A percentile compares a stretch with the other conserved stretches of the same genome.
Evolutionary conservation across 208 protist genomes (phyloP).

Genomic region (Trypanosoma congolense): DNA sequence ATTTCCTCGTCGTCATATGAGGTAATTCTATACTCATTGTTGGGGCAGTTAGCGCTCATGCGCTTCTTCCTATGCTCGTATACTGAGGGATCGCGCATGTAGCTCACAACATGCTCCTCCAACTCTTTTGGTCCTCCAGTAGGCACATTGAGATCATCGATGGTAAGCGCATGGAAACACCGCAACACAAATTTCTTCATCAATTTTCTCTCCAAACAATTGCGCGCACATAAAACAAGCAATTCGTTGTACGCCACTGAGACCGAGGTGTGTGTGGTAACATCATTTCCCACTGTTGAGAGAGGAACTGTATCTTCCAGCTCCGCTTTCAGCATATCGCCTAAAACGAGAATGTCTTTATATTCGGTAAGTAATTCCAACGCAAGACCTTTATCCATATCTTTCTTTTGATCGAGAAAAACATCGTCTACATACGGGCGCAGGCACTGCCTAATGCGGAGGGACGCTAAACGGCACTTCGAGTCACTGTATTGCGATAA

Average conservation of each 20-base stretch:
- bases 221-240: constrained; percentile 28
- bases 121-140: constrained; percentile 44
- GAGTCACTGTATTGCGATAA: constrained; percentile 18
- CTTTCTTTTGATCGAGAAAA: constrained; percentile 1
- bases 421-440: constrained; percentile 23
- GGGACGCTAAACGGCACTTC: constrained; percentile 15
- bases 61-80: constrained; percentile 4
- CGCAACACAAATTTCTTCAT: constrained; percentile 35
- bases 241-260: constrained; percentile 19
- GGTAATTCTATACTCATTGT: too few relatives aligned
- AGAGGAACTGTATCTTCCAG: constrained; percentile 14
- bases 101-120: constrained; percentile 50
- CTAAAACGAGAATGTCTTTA: constrained; percentile 12
- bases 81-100: constrained; percentile 51
- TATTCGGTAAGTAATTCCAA: constrained; percentile 18
- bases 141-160: constrained; percentile 57
- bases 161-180: constrained; percentile 40
- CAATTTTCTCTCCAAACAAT: constrained; percentile 27
- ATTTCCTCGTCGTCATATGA: constrained; percentile 17
- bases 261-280: constrained; percentile 15
- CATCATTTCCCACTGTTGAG: constrained; percentile 3
- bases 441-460: constrained; percentile 13
- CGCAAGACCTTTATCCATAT: constrained; percentile 12
- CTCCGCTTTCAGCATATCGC: constrained; percentile 10
- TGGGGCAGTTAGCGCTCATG: too few relatives aligned